A percentile compares a stretch with the other conserved stretches of the same genome.
Evolutionary conservation across 495 filamentous ascomycete genomes (phyloP).

Genomic region (Podospora fimiseda): DNA sequence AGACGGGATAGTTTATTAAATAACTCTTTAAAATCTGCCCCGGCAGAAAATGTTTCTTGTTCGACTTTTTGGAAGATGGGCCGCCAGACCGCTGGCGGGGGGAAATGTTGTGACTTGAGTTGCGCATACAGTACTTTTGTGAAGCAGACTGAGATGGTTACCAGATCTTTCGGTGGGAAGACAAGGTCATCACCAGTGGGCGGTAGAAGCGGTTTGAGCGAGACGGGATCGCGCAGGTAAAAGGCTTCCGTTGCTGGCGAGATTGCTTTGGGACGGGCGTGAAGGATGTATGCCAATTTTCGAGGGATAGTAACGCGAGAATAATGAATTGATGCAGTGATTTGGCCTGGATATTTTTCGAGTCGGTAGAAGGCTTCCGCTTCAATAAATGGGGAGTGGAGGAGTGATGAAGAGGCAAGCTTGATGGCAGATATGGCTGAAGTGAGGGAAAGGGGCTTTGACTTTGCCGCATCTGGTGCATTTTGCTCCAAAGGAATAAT

Average conservation of each 20-base stretch:
- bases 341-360: constrained; percentile 71
- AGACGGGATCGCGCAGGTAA: constrained; percentile 81
- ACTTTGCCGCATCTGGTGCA: constrained; percentile 13
- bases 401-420: constrained; percentile 44
- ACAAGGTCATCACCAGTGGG: constrained; percentile 26
- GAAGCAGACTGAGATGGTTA: constrained; percentile 70
- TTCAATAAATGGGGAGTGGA: constrained; percentile 66
- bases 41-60: not conserved
- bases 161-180: constrained; percentile 73
- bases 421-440: constrained; percentile 56
- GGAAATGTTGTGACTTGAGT: constrained; percentile 82
- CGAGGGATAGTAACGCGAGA: constrained; percentile 68
- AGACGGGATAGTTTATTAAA: constrained; percentile 39
- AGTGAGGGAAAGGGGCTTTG: constrained; percentile 47
- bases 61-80: constrained; percentile 22
- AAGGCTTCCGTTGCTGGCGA: constrained; percentile 85
- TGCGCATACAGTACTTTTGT: constrained; percentile 89
- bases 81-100: constrained; percentile 58
- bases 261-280: constrained; percentile 63
- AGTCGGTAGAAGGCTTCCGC: constrained; percentile 86
- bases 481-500: constrained; percentile 55
- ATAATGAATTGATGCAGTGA: constrained; percentile 64
- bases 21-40: constrained; percentile 18
- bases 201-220: constrained; percentile 60
- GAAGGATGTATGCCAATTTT: constrained; percentile 73